Base-by-base conservation (phyloP, 2,329 filamentous ascomycete species). In the Talaromyces marneffei region DNA sequence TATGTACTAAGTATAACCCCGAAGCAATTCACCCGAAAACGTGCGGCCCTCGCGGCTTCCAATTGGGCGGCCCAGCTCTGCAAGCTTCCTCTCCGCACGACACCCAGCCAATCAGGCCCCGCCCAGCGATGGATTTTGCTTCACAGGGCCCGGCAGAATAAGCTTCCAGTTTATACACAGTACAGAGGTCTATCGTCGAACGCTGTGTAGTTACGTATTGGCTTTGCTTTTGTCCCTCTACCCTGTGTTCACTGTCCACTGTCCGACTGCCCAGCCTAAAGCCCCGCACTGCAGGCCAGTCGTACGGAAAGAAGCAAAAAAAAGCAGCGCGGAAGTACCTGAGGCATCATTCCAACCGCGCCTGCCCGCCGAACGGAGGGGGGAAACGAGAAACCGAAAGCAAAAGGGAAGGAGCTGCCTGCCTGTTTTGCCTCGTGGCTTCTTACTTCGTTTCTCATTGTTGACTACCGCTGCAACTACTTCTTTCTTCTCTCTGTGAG, bases 51-150 rank as follows among this genome's bases (percentile, higher is more conserved):
- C n/a, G 9, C 16, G 3, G 9, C 23, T 55, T 39, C 53, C 31
- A 33, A 64, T 64, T 64, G 63, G 63, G 25, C 42, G 7, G 31
- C 1, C 18, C n/a, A 57, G 59, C 40, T 61, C 23, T 54, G 42
- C 35, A 35, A 61, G 56, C 42, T 46, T 37, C 27, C 54, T 46
- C 55, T 57, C 55, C 55, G 39, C 56, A 33, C 10, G 7, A 12
- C 10, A 8, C 1, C 6, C 27, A 25, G 42, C 56, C 56, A 58
- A 58, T 50, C 42, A 58, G n/a, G n/a, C n/a, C 40, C 33, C 5
- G 42, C 25, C 14, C 29, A 10, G 6, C 18, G 44, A 29, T 9
- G 25, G 44, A 31, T 52, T 52, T 52, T 33, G 29, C 7, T 33
- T 3, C 20, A 20, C 23, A 4, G 27, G 5, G 46, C 8, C 27